Evolutionary conservation across 2,329 filamentous ascomycete species (phyloP), one percentile per base, ranked within the genome.

Genomic region (Malbranchea cinnamomea): DNA sequence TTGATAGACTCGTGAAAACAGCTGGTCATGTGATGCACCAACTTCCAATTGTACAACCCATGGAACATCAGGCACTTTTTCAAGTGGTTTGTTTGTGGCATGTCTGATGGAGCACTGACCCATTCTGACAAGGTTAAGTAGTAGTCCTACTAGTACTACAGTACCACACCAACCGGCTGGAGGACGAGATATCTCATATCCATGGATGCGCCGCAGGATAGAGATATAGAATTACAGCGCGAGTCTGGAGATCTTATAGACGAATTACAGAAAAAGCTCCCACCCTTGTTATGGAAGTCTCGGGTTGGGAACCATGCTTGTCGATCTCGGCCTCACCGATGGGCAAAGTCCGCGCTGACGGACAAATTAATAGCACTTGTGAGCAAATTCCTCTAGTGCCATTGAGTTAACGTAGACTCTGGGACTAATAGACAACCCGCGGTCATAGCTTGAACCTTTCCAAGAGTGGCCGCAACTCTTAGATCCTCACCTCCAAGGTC

Each of bases 401-500:
- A 33, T 39, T 13, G 6, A 36, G 11, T 27, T 36, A 14, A 32
- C 26, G 16, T 23, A 19, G n/a, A 23, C 8, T 13, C 23, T 26
- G 12, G 6, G 8, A 12, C 8, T 27, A 4, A 4, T 18, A 8
- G 28, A 12, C 16, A 22, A 13, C 16, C 10, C 13, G 9, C n/a
- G n/a, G n/a, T n/a, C 10, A 38, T 34, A 62, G 60, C 71, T 98
- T 28, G 84, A 94, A 42, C 74, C 79, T 2, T 98, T 95, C 43
- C 87, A 95, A 63, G 85, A 94, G 61, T 77, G 91, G 41, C 89
- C 89, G 11, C 89, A 98, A 52, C 67, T 95, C 22, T 68, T 98
- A 15, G 89, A 98, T 55, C 72, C 82, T 6, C 71, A 87, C 52
- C 65, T 98, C 23, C 74, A 78, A 29, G 67, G 59, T 39, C 74